Conservation (phyloP, 257 asterid genomes). For the Nicotiana tomentosiformis region DNA sequence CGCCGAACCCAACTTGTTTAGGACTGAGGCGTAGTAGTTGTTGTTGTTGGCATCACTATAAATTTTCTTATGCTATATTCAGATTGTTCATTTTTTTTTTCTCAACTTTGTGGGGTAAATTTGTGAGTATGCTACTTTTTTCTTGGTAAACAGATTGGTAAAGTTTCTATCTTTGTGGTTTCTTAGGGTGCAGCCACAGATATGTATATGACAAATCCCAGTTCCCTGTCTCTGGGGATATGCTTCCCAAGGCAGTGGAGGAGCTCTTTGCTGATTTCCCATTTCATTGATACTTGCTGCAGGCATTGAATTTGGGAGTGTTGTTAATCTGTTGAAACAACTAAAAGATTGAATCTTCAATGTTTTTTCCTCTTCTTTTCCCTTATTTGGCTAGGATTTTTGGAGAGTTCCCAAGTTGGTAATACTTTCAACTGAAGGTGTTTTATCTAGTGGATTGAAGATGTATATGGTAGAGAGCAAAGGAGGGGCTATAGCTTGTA, state of each 20-base stretch:
- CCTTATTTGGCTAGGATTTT: conserved; percentile 28
- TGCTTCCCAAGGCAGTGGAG: conserved; percentile 5
- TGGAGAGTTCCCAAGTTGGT: conserved; percentile 22
- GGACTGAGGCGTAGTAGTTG: too few species aligned
- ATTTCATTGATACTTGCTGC: background rate
- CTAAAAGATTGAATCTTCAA: background rate
- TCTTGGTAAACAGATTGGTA: background rate
- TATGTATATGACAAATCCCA: background rate
- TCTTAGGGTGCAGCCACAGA: background rate
- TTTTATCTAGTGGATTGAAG: conserved; percentile 21
- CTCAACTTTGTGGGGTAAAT: background rate
- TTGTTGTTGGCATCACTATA: background rate
- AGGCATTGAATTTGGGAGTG: background rate
- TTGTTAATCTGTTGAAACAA: background rate
- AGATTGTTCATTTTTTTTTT: background rate
- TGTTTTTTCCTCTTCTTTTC: background rate
- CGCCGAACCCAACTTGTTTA: too few species aligned
- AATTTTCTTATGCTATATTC: background rate
- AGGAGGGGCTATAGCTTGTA: conserved; percentile 92
- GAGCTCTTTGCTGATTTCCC: conserved; percentile 2
- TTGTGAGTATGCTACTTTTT: background rate
- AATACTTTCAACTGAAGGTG: conserved; percentile 13
- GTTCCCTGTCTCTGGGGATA: conserved; percentile 2
- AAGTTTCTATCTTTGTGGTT: background rate
- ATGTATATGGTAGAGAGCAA: conserved; percentile 93